These are phyloP conservation scores for Cercospora sp. DNA, from an alignment of 2,329 filamentous ascomycete genomes.

Conservation along the genomic window DNA sequence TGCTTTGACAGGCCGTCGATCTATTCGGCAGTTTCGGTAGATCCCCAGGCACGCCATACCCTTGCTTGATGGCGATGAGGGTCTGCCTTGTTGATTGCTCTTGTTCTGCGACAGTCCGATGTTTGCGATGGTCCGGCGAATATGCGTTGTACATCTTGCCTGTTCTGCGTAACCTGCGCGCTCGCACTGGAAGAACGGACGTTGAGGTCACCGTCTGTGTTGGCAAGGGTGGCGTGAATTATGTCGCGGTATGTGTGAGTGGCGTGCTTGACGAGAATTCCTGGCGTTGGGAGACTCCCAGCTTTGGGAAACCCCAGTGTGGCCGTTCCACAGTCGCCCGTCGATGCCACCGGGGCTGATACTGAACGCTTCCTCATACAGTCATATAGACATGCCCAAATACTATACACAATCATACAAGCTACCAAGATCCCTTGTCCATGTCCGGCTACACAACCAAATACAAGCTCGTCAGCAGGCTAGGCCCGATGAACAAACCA, in stretches of 20 bases:
- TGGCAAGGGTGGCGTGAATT: neutral
- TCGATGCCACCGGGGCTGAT: neutral
- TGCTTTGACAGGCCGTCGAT: neutral
- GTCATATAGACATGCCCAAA: neutral
- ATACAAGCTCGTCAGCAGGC: slow-evolving; percentile 58
- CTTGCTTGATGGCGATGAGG: neutral
- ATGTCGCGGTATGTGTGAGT: neutral
- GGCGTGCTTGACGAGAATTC: neutral
- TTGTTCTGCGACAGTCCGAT: neutral
- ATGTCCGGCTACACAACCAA: slow-evolving; percentile 38
- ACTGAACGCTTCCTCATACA: neutral
- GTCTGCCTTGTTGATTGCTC: neutral
- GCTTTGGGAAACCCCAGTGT: neutral
- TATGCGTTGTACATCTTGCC: slow-evolving; percentile 3
- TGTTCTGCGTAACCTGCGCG: slow-evolving; percentile 9
- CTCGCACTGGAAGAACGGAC: neutral
- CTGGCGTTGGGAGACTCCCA: no score
- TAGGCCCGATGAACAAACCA: slow-evolving; percentile 74
- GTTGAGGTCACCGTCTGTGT: neutral
- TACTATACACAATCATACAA: neutral
- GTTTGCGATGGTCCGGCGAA: neutral
- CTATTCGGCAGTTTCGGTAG: neutral
- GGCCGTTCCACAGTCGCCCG: neutral
- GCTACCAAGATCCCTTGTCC: neutral
- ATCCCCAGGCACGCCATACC: neutral